Evolutionary conservation across 257 asterid species (phyloP), one percentile per base, ranked within the genome.

Genomic region (Solanum corneliomulleri): DNA sequence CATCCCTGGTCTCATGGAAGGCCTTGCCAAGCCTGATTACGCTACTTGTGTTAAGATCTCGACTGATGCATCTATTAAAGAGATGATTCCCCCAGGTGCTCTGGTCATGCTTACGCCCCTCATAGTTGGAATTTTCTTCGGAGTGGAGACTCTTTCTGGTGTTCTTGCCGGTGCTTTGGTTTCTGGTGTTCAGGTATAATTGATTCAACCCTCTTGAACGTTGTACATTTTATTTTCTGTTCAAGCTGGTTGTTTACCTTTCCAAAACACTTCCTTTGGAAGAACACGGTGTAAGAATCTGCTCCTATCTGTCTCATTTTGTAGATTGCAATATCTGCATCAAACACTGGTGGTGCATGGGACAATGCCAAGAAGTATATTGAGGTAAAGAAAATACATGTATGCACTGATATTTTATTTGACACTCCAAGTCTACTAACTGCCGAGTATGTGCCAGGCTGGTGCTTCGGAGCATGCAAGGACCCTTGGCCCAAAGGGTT

Each of bases 61-160:
- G 3, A 95, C 98, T 2, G 98, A 95, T 91, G 98, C 98, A 60
- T 95, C 98, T 37, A 88, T 95, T 69, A 95, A 92, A 94, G 98
- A 95, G 91, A 95, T 95, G 98, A 94, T 95, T 29, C 98, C 98
- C 18, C 98, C 98, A 13, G 98, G 98, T 88, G 96, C 96, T 70
- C 98, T 95, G 29, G 98, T 95, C 92, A 95, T 95, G 98, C 97
- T 95, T 47, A 95, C 98, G 7, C 98, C 98, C 66, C 91, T 95
- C 76, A 92, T 95, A 11, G 98, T 95, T 11, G 98, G 98, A 41
- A 93, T 91, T 80, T 91, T 95, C 58, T 95, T 95, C 35, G 98
- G 98, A 25, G 98, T 95, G 23, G 98, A 95, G 93, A 94, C 98
- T 76, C 96, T 94, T 85, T 93, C 98, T 4, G 98, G 98, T 2